phyloP scores from a whole-genome alignment of 225 moss, liverwort and hornwort genomes.

The Bryum argenteum region DNA sequence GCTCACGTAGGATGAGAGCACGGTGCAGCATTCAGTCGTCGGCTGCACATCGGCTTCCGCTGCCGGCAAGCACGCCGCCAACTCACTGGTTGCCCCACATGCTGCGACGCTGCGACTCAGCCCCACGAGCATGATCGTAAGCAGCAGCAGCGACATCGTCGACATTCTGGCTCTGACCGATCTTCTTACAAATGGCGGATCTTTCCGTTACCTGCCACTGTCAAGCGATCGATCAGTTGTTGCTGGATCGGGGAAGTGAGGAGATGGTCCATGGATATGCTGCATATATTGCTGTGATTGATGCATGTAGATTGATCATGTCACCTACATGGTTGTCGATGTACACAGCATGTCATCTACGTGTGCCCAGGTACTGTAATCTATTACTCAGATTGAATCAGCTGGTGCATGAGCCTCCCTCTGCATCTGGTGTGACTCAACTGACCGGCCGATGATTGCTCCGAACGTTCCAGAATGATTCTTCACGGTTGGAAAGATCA shows the following conservation, averaged over 20 bases:
- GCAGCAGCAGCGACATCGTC: neutral
- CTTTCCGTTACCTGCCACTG: no score
- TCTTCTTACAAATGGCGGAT: no score
- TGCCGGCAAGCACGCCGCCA: constrained; percentile 40
- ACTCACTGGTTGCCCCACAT: constrained; percentile 30
- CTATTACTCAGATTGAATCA: neutral
- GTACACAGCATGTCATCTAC: constrained; percentile 21
- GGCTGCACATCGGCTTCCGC: constrained; percentile 33
- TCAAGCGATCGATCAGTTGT: no score
- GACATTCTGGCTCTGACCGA: no score
- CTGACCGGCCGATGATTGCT: no score
- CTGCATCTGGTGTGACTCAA: constrained; percentile 20
- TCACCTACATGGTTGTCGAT: neutral
- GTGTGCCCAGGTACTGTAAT: constrained; percentile 1
- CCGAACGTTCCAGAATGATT: no score
- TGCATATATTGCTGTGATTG: no score
- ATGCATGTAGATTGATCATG: no score
- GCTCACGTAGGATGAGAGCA: constrained; percentile 28
- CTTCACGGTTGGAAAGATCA: no score
- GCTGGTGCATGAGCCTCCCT: constrained; percentile 13
- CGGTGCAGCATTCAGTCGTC: constrained; percentile 24
- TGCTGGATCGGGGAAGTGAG: no score
- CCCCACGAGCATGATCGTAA: constrained; percentile 15
- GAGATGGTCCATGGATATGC: no score
- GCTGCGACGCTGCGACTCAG: constrained; percentile 10